Evolutionary conservation across 1,139 yeast species (phyloP), one percentile per base, ranked within the genome.

Genomic region (Insectozyma bohioensis): DNA sequence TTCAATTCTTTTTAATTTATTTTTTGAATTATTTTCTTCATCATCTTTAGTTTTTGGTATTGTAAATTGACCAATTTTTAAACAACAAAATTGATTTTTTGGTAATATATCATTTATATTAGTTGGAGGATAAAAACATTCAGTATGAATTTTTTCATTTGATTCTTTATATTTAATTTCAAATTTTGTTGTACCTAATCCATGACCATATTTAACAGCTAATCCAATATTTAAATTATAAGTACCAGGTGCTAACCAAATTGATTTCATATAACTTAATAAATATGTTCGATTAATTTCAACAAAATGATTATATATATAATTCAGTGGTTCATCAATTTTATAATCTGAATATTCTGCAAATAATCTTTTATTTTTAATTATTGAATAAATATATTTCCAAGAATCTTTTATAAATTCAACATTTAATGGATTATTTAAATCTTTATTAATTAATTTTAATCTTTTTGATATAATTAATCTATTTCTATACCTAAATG

Each of bases 31-130:
- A 13, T 8, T 9, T n/a, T n/a, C n/a, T n/a, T n/a, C n/a, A n/a
- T n/a, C n/a, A 6, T n/a, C 20, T 6, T 29, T 24, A 1, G 21
- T 19, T 5, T 17, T 21, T 20, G 61, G 61, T 3, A 60, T 43
- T 3, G 36, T 47, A 43, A 80, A 75, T 33, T 61, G 66, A 0
- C 84, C 85, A 16, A 78, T 46, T 43, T 75, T 71, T 24, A 80
- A 50, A 33, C 77, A 59, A 30, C 78, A 66, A 43, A 78, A 67
- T 42, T 68, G 72, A 24, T 67, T 62, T 35, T 67, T 68, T 3
- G 85, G 84, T 16, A 78, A 56, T 23, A 79, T 62, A 17, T 79
- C 84, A 37, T 70, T 71, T 27, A 80, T 72, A 44, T 76, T 73
- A 0, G 75, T 62, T 0, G 85, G 80, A 0, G 83, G 81, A 45